A percentile compares a stretch with the other conserved stretches of the same genome.
Evolutionary conservation across 108 stramenopile genomes (phyloP).

Genomic region (Epithemia pelagica): DNA sequence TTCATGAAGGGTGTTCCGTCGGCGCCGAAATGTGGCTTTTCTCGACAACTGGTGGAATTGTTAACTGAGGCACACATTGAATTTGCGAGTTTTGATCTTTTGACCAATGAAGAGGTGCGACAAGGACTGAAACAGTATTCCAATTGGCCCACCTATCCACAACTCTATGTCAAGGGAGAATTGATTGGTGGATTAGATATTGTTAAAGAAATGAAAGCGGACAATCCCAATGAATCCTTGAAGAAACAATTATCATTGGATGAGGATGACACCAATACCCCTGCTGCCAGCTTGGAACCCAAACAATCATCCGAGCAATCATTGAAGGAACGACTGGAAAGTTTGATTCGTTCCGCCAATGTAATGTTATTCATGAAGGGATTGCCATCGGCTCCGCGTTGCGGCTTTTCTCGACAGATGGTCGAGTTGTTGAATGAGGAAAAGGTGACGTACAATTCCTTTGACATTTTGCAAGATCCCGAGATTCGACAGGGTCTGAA

Average conservation of each 20-base stretch:
- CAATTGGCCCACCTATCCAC: constrained; percentile 97
- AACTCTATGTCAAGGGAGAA: constrained; percentile 92
- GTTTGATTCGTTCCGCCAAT: constrained; percentile 43
- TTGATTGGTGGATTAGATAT: constrained; percentile 96
- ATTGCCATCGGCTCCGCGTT: constrained; percentile 78
- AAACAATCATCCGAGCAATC: constrained; percentile 10
- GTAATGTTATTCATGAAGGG: constrained; percentile 99
- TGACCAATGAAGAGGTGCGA: constrained; percentile 78
- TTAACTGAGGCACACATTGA: constrained; percentile 50
- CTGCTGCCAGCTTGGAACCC: not conserved
- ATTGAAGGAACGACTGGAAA: constrained; percentile 49
- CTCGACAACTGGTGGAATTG: constrained; percentile 80
- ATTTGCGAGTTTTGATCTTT: constrained; percentile 86
- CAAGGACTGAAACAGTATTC: constrained; percentile 81
- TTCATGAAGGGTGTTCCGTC: constrained; percentile 93
- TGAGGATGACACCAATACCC: not conserved
- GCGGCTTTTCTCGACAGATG: constrained; percentile 88
- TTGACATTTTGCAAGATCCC: constrained; percentile 82
- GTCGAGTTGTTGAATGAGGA: constrained; percentile 74
- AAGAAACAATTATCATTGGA: constrained; percentile 40
- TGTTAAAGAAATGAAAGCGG: constrained; percentile 89
- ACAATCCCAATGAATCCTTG: constrained; percentile 39
- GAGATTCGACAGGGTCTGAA: constrained; percentile 92
- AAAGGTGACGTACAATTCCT: constrained; percentile 69
- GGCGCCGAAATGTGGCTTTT: constrained; percentile 90